Conservation (phyloP, 225 moss, liverwort and hornwort species). For the Bryum argenteum region DNA sequence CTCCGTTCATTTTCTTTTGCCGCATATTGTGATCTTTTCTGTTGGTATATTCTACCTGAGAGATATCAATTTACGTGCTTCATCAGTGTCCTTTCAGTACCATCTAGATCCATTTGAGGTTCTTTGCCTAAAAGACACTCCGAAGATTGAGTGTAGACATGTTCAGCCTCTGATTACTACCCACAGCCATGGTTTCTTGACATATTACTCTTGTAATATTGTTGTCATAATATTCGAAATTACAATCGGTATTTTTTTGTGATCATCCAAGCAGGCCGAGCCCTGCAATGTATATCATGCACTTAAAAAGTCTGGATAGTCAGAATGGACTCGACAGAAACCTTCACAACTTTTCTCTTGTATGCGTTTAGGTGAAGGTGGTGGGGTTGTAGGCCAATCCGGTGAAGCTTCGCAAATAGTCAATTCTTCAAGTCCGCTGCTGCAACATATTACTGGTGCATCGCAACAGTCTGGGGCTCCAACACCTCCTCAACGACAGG, state of each 20-base stretch:
- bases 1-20: background rate
- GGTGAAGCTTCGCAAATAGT: conserved; percentile 60
- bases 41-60: too few species aligned
- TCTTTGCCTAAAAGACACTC: too few species aligned
- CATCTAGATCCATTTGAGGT: too few species aligned
- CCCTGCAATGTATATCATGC: background rate
- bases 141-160: too few species aligned
- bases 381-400: conserved; percentile 33
- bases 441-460: conserved; percentile 80
- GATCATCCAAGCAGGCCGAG: background rate
- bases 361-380: conserved; percentile 45
- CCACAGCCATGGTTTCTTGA: background rate
- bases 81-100: too few species aligned
- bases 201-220: background rate
- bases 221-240: too few species aligned
- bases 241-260: background rate
- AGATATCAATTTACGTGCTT: too few species aligned
- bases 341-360: background rate
- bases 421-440: conserved; percentile 73
- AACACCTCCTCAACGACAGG: conserved; percentile 60
- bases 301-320: too few species aligned
- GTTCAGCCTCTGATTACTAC: background rate
- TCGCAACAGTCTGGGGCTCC: conserved; percentile 62
- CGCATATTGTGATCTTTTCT: background rate
- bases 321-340: too few species aligned